Conservation (phyloP, 805 yeast genomes). For the Candida takata region DNA sequence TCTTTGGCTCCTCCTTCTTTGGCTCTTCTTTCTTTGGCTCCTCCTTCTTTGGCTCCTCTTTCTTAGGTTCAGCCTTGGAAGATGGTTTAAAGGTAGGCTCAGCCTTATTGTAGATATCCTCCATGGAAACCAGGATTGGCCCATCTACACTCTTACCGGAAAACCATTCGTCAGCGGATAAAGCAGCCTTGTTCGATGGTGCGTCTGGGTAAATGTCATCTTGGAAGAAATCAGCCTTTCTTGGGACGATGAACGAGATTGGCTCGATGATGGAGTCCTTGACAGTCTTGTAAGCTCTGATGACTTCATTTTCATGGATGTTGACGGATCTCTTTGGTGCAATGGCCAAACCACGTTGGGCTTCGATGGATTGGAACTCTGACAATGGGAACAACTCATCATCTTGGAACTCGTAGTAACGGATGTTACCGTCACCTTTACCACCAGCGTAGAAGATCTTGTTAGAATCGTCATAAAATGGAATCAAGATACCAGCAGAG, state of each 20-base stretch:
- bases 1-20: slow-evolving; percentile 14
- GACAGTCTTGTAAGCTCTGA: slow-evolving; percentile 79
- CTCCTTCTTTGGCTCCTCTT: slow-evolving; percentile 12
- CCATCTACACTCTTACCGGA: slow-evolving; percentile 75
- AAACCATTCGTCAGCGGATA: slow-evolving; percentile 73
- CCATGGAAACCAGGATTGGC: slow-evolving; percentile 74
- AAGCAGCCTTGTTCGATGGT: slow-evolving; percentile 72
- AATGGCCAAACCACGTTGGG: slow-evolving; percentile 93
- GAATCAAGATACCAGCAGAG: slow-evolving; percentile 90
- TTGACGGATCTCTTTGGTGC: slow-evolving; percentile 80
- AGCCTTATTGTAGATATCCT: slow-evolving; percentile 70
- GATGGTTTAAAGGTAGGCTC: slow-evolving; percentile 38
- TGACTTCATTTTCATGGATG: slow-evolving; percentile 76
- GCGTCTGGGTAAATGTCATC: slow-evolving; percentile 90
- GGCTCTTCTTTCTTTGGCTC: slow-evolving; percentile 20
- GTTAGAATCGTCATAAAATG: slow-evolving; percentile 78
- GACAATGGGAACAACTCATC: slow-evolving; percentile 79
- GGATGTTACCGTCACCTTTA: slow-evolving; percentile 96
- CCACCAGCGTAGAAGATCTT: slow-evolving; percentile 86
- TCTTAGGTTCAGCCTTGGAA: slow-evolving; percentile 26
- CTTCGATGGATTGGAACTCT: slow-evolving; percentile 83
- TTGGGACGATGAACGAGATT: slow-evolving; percentile 85
- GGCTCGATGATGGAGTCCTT: slow-evolving; percentile 85
- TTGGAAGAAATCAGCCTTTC: slow-evolving; percentile 90
- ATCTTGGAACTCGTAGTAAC: slow-evolving; percentile 84